Base-by-base conservation (phyloP, 495 filamentous ascomycete species). In the Pseudevernia furfuracea region DNA sequence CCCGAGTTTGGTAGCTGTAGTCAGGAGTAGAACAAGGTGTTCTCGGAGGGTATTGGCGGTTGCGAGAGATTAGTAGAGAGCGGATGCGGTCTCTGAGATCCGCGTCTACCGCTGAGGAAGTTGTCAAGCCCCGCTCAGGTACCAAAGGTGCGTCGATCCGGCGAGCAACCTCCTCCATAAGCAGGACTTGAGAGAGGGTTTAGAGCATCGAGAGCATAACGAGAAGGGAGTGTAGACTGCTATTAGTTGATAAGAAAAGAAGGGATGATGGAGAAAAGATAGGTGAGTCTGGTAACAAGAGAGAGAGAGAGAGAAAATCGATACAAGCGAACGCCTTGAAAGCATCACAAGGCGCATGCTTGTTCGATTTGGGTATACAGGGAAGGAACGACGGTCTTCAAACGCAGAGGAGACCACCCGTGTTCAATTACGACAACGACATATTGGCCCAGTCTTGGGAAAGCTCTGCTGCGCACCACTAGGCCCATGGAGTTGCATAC, bases 1-100 rank as follows among this genome's bases (percentile, higher is more conserved):
- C 38, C 25, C 17, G 17, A 32, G 23, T 53, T 25, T 34, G 55
- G 19, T 57, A 49, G 21, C 15, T 60, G n/a, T 60, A 59, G 30
- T 67, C 44, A 8, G 66, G 65, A 30, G 65, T 65, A 10, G 68
- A 37, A 38, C 38, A 66, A 39, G 65, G 70, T 25, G 67, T 60
- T 62, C 23, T 61, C 19, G 65, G 65, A 60, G 68, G 68, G 36
- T 57, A 39, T 59, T 46, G 55, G 14, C 52, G 59, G 49, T 70
- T 66, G 60, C 65, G 62, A 17, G 65, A 62, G 30, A 60, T 52
- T n/a, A 71, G 57, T 49, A 68, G 56, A 37, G 62, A 71, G 3
- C 63, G 68, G 52, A 71, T 66, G 38, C 63, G 68, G 65, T 57
- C 52, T 44, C 57, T 63, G n/a, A 69, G 48, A 43, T 67, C 62